Base-by-base conservation (phyloP, 2,329 filamentous ascomycete genomes). In the Calonectria pseudoreteaudii region DNA sequence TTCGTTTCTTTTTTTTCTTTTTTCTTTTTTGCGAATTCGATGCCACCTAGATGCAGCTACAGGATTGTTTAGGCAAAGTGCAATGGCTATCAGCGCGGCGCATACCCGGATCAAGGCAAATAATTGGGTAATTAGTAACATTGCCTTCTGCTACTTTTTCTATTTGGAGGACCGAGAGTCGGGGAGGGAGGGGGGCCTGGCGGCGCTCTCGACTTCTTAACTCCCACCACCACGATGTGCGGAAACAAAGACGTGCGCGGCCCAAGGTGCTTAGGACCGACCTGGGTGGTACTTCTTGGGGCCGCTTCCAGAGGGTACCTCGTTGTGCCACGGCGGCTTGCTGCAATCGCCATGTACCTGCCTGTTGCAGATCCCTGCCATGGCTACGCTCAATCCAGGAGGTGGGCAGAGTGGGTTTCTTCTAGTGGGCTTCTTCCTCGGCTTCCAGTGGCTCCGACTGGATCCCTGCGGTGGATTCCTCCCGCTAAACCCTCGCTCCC, bases 361-460 rank as follows among this genome's bases (percentile, higher is more conserved):
- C 68, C 68, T 65, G 67, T 36, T 65, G 66, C 50, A 36, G 60
- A 70, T 58, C 71, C 71, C 50, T 73, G 66, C 60, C 34, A 60
- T 41, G 36, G 60, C 78, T 80, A 80, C 73, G 65, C 79, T 74
- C 75, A 74, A 80, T 78, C 38, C 68, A 80, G 79, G 78, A 80
- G 79, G 79, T 79, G 76, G 68, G 74, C 52, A 56, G 52, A 34
- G 52, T 56, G 52, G 52, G 52, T 56, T 62, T 76, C 74, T 74
- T 77, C 78, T 68, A 76, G 76, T 79, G 73, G 78, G 78, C 78
- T 80, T 80, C 78, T 80, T 74, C 78, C 73, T 78, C 71, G 76
- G 77, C 78, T 80, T 80, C 78, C 72, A 80, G 78, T 80, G 77
- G 77, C 78, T 78, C 71, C 67, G 71, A 76, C 71, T 73, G 72